phyloP scores from a whole-genome alignment of 805 yeast genomes.

The Metschnikowia shivogae region DNA sequence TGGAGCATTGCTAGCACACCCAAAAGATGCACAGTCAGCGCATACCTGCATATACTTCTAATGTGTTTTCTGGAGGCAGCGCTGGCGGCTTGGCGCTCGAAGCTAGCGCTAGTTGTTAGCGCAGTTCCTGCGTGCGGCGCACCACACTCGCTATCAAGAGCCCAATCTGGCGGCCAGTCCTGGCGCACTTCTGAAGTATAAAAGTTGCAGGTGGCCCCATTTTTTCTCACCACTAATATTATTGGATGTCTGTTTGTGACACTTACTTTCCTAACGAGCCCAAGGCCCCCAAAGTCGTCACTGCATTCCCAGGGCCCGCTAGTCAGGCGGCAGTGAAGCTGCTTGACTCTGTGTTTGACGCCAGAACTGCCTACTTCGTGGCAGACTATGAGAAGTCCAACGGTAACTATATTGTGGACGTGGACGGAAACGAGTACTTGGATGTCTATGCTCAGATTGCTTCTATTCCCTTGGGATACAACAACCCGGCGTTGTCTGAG shows the following conservation, averaged over 20 bases:
- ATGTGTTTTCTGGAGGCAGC: no score
- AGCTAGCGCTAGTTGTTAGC: not conserved
- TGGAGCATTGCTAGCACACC: no score
- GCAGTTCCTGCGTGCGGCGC: not conserved
- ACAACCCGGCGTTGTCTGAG: conserved; percentile 70
- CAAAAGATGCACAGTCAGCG: no score
- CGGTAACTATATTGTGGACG: conserved; percentile 80
- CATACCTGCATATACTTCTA: no score
- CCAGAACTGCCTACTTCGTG: conserved; percentile 68
- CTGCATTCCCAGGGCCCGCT: conserved; percentile 78
- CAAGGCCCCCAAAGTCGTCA: conserved; percentile 54
- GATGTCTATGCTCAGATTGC: conserved; percentile 84
- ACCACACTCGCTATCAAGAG: conserved; percentile 2
- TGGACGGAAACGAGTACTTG: conserved; percentile 69
- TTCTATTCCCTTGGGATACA: conserved; percentile 81
- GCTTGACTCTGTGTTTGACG: conserved; percentile 62
- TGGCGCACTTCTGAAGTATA: conserved; percentile 3
- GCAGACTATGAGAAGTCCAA: conserved; percentile 70
- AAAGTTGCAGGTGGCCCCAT: not conserved
- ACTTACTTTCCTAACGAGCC: conserved; percentile 81
- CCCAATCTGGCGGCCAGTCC: not conserved
- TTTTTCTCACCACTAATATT: not conserved
- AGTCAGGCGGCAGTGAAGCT: conserved; percentile 49
- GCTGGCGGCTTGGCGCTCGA: not conserved
- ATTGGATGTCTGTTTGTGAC: conserved; percentile 42